Conservation (phyloP, 2,329 filamentous ascomycete genomes). For the Calonectria montana region DNA sequence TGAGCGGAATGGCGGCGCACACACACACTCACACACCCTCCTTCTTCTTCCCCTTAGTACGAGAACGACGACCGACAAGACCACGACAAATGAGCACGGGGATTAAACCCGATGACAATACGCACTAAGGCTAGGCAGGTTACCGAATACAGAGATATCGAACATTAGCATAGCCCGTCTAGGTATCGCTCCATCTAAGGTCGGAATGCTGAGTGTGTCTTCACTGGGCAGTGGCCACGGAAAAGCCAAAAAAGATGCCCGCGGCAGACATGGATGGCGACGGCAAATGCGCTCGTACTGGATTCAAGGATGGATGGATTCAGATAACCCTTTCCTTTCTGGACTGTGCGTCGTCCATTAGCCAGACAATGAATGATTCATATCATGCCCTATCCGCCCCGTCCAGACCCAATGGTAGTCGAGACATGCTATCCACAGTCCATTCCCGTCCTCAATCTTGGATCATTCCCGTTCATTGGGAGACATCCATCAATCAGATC, state of each 20-base stretch:
- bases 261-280: conserved; percentile 1
- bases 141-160: neutral
- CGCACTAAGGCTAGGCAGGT: neutral
- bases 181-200: neutral
- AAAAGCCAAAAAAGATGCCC: neutral
- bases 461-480: neutral
- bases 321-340: conserved; percentile 4
- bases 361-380: conserved; percentile 7
- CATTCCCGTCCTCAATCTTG: neutral
- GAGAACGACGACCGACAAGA: neutral
- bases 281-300: neutral
- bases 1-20: neutral
- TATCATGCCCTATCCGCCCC: neutral
- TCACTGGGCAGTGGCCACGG: neutral
- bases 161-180: neutral
- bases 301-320: neutral
- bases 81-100: neutral
- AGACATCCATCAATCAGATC: neutral
- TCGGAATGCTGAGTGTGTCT: neutral
- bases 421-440: neutral
- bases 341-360: neutral
- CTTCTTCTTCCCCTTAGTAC: neutral
- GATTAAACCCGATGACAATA: neutral
- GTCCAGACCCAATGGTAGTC: neutral
- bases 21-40: neutral